Base-by-base conservation (phyloP, 108 stramenopile species). In the Skeletonema costatum region DNA sequence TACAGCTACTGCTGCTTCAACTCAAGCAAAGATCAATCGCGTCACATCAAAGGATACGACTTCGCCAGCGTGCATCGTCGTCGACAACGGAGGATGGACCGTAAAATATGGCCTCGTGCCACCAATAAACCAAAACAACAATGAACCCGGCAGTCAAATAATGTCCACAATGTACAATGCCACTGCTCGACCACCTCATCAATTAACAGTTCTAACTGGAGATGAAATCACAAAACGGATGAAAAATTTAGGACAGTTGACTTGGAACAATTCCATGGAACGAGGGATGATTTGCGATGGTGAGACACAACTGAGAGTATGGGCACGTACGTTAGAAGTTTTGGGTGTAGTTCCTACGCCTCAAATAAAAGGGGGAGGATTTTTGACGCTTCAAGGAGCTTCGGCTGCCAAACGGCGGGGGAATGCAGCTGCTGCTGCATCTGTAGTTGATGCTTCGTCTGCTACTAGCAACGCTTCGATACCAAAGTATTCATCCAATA, bases 1-100 rank as follows among this genome's bases (percentile, higher is more conserved):
- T 25, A n/a, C 53, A 9, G 25, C 25, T 11, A 19, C 53, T 25
- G 25, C 25, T 25, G 25, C 25, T 25, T 25, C 25, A 25, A 25
- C 25, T 25, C 25, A 25, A 21, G 25, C 53, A 25, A 51, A 19
- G 25, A 56, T 0, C 1, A 29, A 25, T 6, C 21, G 21, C 21
- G 21, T 1, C 51, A 16, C 17, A 25, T 2, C 21, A 53, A 53
- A 56, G 19, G 53, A 25, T 21, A 56, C 29, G 7, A 7, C 21
- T 25, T 25, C 9, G 25, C 70, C 81, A 32, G 19, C 60, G 4
- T 74, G 71, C 25, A 75, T 94, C 36, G 82, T 94, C 36, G 85
- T 94, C n/a, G 93, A 94, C 82, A 94, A 92, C 75, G 93, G 93
- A 21, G 93, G 93, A 12, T 86, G 88, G 80, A 87, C 81, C 30